Base-by-base conservation (phyloP, 1,139 yeast species). In the Saccharomyces hybrid region DNA sequence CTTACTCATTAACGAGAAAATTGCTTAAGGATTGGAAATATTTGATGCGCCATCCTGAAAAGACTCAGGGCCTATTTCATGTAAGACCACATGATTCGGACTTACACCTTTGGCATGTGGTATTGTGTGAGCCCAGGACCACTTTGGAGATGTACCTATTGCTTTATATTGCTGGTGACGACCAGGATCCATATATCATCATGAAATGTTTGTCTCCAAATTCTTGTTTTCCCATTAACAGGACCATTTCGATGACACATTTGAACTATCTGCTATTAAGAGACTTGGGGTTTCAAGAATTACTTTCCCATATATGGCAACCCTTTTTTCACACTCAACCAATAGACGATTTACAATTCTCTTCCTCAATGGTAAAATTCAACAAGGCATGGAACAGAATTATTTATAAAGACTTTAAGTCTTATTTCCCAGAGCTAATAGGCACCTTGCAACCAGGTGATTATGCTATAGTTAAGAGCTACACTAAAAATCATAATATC, bases 11-110 rank as follows among this genome's bases (percentile, higher is more conserved):
- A 32, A 64, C 67, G 6, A 63, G 66, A 52, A 60, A 58, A 46
- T 54, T 68, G 11, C 55, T 68, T 14, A 58, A 69, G 56, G 72
- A 67, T 27, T 68, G 71, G 72, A 68, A 67, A 49, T 57, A 58
- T 42, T 48, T 67, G 3, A 51, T 52, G 46, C 57, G 62, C 31
- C 55, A 50, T 34, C 38, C 34, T 42, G 49, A 46, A n/a, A 44
- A 46, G 29, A 32, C 44, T 8, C 34, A 50, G 12, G 52, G 47
- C 4, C 47, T 54, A 21, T 66, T 54, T 48, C 53, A 57, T 54
- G 49, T 67, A 44, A 61, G 60, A 50, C 72, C 72, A 21, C 70
- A 68, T 53, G 72, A 68, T 47, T 61, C 68, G 2, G 65, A 68
- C 54, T 46, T 66, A 14, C 67, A 64, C 48, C 54, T 67, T 6